Evolutionary conservation across 768 basidiomycete genomes (phyloP), one percentile per base, ranked within the genome.

Genomic region (Suillus sp.): DNA sequence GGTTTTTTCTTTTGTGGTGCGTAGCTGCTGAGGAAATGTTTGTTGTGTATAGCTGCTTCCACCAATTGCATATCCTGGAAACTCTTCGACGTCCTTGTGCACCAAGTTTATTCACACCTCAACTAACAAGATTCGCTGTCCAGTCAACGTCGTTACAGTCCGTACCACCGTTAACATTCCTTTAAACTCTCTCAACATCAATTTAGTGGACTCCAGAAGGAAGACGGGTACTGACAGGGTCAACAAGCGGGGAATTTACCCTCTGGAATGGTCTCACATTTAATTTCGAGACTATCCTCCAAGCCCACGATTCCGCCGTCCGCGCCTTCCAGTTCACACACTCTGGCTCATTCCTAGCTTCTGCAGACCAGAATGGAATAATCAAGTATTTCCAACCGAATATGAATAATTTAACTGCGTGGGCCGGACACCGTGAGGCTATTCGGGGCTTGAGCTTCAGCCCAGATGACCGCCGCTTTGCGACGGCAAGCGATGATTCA

Each of bases 351-450:
- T 98, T 93, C 76, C 86, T 99, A 57, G 90, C 92, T 20, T 96
- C 95, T 20, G 88, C 93, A 32, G 97, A 99, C 80, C 93, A 95
- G 74, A 86, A 82, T 42, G 97, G 97, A 10, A 84, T 94, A 64
- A 95, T 99, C 82, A 99, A 99, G 77, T 99, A 99, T 78, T 99
- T 98, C 72, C 95, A 98, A 68, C 94, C 94, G 38, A 97, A 98
- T 76, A 95, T 99, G 92, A 99, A 98, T 82, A 99, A 99, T 74
- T 79, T 99, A 69, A 93, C 92, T 7, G 93, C 93, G 20, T 96
- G 95, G 86, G 84, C 90, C 51, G 97, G 95, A 0, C 96, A 97
- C 60, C 84, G 91, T n/a, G 96, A 98, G 75, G 93, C 95, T 8
- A 92, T 98, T 64, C 86, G 96, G 42, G 95, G 94, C 0, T 79